phyloP scores from a whole-genome alignment of 805 yeast species.

The Cyberlindnera americana region DNA sequence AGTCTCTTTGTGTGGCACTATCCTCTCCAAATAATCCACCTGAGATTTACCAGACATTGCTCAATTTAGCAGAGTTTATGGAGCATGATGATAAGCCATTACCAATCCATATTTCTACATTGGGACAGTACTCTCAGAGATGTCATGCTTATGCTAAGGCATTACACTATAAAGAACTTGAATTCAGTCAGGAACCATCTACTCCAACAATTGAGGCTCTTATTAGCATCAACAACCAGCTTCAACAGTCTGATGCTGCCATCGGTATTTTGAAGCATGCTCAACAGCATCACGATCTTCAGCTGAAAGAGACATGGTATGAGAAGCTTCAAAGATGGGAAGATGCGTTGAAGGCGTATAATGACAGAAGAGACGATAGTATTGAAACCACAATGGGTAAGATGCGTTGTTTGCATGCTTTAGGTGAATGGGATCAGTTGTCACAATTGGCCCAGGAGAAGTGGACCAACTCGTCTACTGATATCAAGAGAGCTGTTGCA shows the following conservation, averaged over 20 bases:
- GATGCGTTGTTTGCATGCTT: conserved; percentile 95
- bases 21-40: conserved; percentile 93
- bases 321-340: conserved; percentile 98
- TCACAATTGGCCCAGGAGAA: conserved; percentile 80
- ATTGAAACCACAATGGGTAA: conserved; percentile 95
- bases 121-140: conserved; percentile 90
- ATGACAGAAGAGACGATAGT: conserved; percentile 69
- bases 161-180: conserved; percentile 90
- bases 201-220: conserved; percentile 89
- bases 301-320: conserved; percentile 95
- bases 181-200: conserved; percentile 89
- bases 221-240: conserved; percentile 87
- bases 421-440: conserved; percentile 98
- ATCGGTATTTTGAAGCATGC: conserved; percentile 95
- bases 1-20: conserved; percentile 79
- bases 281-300: conserved; percentile 83
- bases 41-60: conserved; percentile 84
- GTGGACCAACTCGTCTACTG: conserved; percentile 75
- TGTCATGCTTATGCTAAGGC: conserved; percentile 99
- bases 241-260: conserved; percentile 97
- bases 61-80: conserved; percentile 92
- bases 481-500: conserved; percentile 78
- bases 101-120: conserved; percentile 84
- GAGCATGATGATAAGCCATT: conserved; percentile 95
- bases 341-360: conserved; percentile 89